These are phyloP conservation scores for Kitagawia praeruptora DNA, from an alignment of 129 eudicot species.

Conservation along the genomic window DNA sequence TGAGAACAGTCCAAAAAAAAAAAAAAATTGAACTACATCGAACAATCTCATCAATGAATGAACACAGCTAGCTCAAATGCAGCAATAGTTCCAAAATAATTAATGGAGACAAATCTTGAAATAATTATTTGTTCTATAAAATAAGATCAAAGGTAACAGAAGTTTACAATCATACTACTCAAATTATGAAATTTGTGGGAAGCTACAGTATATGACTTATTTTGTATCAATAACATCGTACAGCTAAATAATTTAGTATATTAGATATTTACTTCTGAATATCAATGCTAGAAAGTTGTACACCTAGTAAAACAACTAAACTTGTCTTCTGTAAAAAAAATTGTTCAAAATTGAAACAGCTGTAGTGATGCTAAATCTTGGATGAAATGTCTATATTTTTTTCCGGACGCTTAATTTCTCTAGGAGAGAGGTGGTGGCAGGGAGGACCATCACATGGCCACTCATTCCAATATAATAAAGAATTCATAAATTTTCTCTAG, in stretches of 20 bases:
- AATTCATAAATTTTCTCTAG: neutral
- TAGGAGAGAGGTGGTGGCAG: neutral
- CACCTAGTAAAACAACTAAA: neutral
- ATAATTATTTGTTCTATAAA: constrained; percentile 26
- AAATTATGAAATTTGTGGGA: constrained; percentile 3
- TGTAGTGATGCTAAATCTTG: neutral
- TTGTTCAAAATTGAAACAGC: neutral
- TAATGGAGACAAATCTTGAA: constrained; percentile 30
- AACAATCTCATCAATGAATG: too few species aligned
- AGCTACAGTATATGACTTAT: constrained; percentile 7
- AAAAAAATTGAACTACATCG: too few species aligned
- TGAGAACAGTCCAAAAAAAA: too few species aligned
- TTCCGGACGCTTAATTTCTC: neutral
- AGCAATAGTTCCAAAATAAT: constrained; percentile 33
- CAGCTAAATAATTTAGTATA: neutral
- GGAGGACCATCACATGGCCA: neutral
- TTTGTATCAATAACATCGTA: constrained; percentile 1
- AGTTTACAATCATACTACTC: constrained; percentile 15
- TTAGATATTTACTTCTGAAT: too few species aligned
- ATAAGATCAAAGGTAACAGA: constrained; percentile 16
- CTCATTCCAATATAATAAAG: neutral
- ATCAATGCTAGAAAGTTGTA: neutral
- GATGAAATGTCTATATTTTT: neutral
- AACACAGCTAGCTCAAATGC: constrained; percentile 2
- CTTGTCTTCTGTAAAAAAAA: neutral